These are phyloP conservation scores for Funneliformis caledonium DNA, from an alignment of 371 early-diverging fungal genomes.

Conservation along the genomic window DNA sequence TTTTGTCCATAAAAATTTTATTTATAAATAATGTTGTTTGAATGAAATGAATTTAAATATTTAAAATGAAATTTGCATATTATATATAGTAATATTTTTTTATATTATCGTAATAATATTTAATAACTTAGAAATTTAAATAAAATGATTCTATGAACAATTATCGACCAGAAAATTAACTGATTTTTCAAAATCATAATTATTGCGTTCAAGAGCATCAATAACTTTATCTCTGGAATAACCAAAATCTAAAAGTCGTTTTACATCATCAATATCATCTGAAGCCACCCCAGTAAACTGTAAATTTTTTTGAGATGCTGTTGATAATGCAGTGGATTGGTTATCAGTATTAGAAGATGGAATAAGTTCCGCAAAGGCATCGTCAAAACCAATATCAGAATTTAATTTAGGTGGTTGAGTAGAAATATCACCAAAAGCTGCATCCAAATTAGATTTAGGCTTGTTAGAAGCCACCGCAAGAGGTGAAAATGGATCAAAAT, in stretches of 20 bases:
- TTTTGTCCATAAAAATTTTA: no score
- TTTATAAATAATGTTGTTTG: no score
- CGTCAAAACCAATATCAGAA: constrained; percentile 46
- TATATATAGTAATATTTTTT: no score
- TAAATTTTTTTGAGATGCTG: neutral
- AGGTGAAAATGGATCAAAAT: constrained; percentile 34
- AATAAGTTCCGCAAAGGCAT: constrained; percentile 48
- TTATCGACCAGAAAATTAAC: constrained; percentile 71
- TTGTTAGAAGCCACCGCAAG: constrained; percentile 4
- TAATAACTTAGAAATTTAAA: no score
- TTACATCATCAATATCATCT: constrained; percentile 49
- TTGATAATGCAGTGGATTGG: neutral
- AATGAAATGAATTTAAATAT: no score
- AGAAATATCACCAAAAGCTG: constrained; percentile 35
- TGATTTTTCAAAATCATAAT: constrained; percentile 72
- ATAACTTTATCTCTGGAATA: constrained; percentile 65
- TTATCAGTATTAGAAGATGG: neutral
- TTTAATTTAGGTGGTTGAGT: neutral
- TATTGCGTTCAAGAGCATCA: constrained; percentile 68
- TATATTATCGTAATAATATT: no score
- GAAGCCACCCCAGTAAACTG: neutral
- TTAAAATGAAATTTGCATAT: no score
- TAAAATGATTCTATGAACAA: neutral
- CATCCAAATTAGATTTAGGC: constrained; percentile 29
- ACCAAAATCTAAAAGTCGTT: constrained; percentile 65